Evolutionary conservation across 1,284 basidiomycete genomes (phyloP).

Genomic region (Cutaneotrichosporon cavernicola): DNA sequence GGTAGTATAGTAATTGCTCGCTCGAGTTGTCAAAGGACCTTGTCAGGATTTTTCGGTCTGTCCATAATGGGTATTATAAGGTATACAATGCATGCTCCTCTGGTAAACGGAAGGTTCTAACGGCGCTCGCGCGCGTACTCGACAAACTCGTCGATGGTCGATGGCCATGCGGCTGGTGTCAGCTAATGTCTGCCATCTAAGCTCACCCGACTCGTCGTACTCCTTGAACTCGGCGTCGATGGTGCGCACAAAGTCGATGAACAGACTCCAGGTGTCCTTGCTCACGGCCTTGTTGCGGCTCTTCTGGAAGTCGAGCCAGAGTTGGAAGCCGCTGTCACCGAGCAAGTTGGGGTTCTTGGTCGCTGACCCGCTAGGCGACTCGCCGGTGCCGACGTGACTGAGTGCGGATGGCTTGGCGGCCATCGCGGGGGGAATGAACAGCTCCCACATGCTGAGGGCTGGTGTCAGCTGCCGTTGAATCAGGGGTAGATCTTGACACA

Average conservation of each 20-base stretch:
- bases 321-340: slow-evolving; percentile 64
- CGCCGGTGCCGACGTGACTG: slow-evolving; percentile 49
- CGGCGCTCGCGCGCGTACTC: slow-evolving; percentile 42
- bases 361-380: slow-evolving; percentile 46
- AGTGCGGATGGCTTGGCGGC: slow-evolving; percentile 65
- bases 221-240: slow-evolving; percentile 77
- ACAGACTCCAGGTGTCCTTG: slow-evolving; percentile 93
- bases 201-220: slow-evolving; percentile 78
- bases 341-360: slow-evolving; percentile 59
- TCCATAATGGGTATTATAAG: slow-evolving; percentile 6
- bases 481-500: slow-evolving; percentile 27
- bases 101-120: not conserved
- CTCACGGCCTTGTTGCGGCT: slow-evolving; percentile 78
- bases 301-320: slow-evolving; percentile 80
- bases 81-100: slow-evolving; percentile 14
- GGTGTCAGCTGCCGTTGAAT: slow-evolving; percentile 7
- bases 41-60: not conserved
- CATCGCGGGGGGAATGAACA: slow-evolving; percentile 78
- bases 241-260: slow-evolving; percentile 63
- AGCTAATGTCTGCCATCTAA: not conserved
- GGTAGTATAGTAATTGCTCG: not conserved
- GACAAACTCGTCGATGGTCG: slow-evolving; percentile 54
- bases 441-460: slow-evolving; percentile 66
- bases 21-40: slow-evolving; percentile 9
- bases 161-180: slow-evolving; percentile 51